These are phyloP conservation scores for Acanthamoeba lenticulata DNA, from an alignment of 208 protist species.

Conservation along the genomic window DNA sequence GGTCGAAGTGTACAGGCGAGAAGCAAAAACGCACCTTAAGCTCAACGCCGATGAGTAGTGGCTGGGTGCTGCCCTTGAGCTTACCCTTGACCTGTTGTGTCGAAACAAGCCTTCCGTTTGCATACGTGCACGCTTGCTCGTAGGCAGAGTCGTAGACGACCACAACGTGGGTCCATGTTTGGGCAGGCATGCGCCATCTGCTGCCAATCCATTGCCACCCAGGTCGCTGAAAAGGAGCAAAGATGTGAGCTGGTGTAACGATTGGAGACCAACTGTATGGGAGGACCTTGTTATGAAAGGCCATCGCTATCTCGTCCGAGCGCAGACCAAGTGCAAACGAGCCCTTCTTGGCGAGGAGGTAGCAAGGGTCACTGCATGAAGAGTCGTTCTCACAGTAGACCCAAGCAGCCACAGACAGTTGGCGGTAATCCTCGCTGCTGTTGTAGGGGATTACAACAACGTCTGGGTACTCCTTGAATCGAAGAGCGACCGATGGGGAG, in stretches of 20 bases:
- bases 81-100: conserved; percentile 27
- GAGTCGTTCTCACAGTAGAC: conserved; percentile 41
- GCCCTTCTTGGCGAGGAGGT: conserved; percentile 54
- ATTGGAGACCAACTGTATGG: background rate
- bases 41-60: conserved; percentile 32
- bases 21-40: background rate
- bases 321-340: conserved; percentile 31
- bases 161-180: conserved; percentile 25
- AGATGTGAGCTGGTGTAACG: background rate
- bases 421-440: conserved; percentile 30
- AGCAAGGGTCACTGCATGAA: background rate
- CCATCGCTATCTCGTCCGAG: conserved; percentile 34
- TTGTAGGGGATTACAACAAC: conserved; percentile 36
- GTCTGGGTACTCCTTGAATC: conserved; percentile 54
- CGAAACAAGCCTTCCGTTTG: conserved; percentile 22
- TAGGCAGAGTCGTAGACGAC: conserved; percentile 14
- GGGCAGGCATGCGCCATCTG: conserved; percentile 13
- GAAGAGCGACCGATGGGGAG: background rate
- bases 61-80: conserved; percentile 44
- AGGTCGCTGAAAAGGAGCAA: background rate
- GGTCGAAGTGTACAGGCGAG: too few relatives aligned
- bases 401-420: conserved; percentile 37
- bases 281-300: conserved; percentile 32
- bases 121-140: conserved; percentile 33
- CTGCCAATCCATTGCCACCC: conserved; percentile 63